These are phyloP conservation scores for Metschnikowia hibisci DNA, from an alignment of 805 yeast genomes.

Conservation along the genomic window DNA sequence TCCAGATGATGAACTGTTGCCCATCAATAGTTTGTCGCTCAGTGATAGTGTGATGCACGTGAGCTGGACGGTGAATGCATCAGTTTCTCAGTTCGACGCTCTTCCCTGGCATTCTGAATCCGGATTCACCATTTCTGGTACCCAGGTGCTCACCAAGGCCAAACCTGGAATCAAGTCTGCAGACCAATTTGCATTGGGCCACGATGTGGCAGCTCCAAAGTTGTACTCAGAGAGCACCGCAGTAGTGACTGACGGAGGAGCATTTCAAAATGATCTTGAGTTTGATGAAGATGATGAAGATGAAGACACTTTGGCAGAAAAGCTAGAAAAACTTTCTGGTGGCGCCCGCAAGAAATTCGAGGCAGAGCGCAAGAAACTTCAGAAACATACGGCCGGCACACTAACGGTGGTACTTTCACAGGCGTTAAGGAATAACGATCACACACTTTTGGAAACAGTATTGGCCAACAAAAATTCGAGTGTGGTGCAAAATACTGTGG, in stretches of 20 bases:
- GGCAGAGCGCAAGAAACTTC: conserved; percentile 38
- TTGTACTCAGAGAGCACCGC: conserved; percentile 61
- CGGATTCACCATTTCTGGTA: conserved; percentile 24
- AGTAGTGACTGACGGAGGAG: conserved; percentile 60
- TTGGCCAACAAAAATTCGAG: conserved; percentile 51
- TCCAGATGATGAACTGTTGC: conserved; percentile 27
- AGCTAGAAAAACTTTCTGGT: conserved; percentile 36
- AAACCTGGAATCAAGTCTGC: conserved; percentile 40
- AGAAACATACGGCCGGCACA: conserved; percentile 53
- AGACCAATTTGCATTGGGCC: conserved; percentile 43
- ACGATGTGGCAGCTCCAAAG: conserved; percentile 50
- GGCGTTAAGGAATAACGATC: conserved; percentile 84
- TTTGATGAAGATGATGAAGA: conserved; percentile 43
- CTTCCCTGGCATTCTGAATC: conserved; percentile 44
- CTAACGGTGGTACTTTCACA: conserved; percentile 82
- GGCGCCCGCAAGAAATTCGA: conserved; percentile 22
- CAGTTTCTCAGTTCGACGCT: conserved; percentile 53
- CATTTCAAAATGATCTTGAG: conserved; percentile 50
- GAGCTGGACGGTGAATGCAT: conserved; percentile 62
- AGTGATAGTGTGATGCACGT: conserved; percentile 17
- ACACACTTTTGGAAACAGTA: conserved; percentile 79
- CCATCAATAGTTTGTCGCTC: conserved; percentile 23
- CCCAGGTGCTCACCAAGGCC: conserved; percentile 29
- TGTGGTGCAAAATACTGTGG: conserved; percentile 47
- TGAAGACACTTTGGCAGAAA: conserved; percentile 51